Base-by-base conservation (phyloP, 2,329 filamentous ascomycete species). In the Aspergillus ochraceoroseus region DNA sequence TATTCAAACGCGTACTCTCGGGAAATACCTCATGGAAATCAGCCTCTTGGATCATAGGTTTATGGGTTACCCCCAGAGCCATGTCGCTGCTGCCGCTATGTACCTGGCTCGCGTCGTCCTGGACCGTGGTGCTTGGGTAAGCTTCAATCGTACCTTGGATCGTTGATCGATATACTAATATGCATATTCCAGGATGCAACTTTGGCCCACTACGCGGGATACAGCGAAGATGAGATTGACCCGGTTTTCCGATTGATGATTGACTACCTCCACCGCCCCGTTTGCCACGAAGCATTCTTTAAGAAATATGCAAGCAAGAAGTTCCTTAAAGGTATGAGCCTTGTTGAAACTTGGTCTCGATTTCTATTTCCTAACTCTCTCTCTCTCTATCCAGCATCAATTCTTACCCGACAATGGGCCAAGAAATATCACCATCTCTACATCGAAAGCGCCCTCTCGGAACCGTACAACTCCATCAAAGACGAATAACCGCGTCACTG, bases 231-330 rank as follows among this genome's bases (percentile, higher is more conserved):
- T 32, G 87, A 98, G 67, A 88, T 98, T 54, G 79, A 90, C 64
- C 90, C 90, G 7, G 86, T 96, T 27, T 87, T 95, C 60, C 78
- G 84, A 56, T 76, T 96, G 46, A 95, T 98, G 89, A 81, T 98
- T 47, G 89, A 98, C 66, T 98, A 98, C 64, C 82, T 98, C 26
- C 85, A 85, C 44, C 82, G 86, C 8, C 92, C 90, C 17, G 85
- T 95, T 38, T 79, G 83, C 29, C 92, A 98, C 61, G 90, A 96
- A 64, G 94, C 92, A 25, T 95, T 98, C 75, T 96, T 95, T 77
- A 95, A 94, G 79, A 98, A 98, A 70, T 98, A 98, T 65, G 92
- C 92, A 41, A 94, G 87, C 79, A 98, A 96, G 76, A 95, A 95
- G 71, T 98, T 96, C 71, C 72, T 96, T 57, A 98, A 98, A 74